Evolutionary conservation across 129 eudicot genomes (phyloP).

Genomic region (Deinandra increscens): DNA sequence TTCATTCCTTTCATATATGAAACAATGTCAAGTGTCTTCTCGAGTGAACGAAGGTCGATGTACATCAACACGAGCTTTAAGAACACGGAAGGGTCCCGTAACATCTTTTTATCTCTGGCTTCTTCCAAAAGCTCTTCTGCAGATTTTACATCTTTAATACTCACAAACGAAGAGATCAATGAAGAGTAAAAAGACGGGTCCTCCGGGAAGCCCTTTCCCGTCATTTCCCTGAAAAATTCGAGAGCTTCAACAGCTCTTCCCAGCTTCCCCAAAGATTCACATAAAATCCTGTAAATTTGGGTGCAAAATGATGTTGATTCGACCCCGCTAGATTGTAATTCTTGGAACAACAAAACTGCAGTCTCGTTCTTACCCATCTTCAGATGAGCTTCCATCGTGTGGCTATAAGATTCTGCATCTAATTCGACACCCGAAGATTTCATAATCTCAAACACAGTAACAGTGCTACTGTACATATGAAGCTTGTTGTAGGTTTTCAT

Average conservation of each 20-base stretch:
- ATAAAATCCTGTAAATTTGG: slow-evolving; percentile 52
- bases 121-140: slow-evolving; percentile 68
- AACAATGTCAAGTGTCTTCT: slow-evolving; percentile 60
- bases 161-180: slow-evolving; percentile 63
- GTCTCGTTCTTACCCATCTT: slow-evolving; percentile 51
- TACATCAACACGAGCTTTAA: slow-evolving; percentile 81
- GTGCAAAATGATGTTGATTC: slow-evolving; percentile 31
- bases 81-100: slow-evolving; percentile 78
- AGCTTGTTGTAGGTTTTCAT: slow-evolving; percentile 81
- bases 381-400: slow-evolving; percentile 68
- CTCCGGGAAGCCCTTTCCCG: slow-evolving; percentile 45
- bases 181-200: slow-evolving; percentile 60
- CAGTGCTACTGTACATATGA: slow-evolving; percentile 77
- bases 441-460: slow-evolving; percentile 50
- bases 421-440: slow-evolving; percentile 47
- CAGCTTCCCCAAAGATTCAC: slow-evolving; percentile 66
- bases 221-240: slow-evolving; percentile 59
- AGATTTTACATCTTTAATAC: slow-evolving; percentile 44
- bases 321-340: slow-evolving; percentile 39
- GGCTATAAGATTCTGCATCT: slow-evolving; percentile 55
- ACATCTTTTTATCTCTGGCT: slow-evolving; percentile 68
- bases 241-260: slow-evolving; percentile 65
- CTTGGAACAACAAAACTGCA: slow-evolving; percentile 52
- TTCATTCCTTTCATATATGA: slow-evolving; percentile 51
- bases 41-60: slow-evolving; percentile 55